Evolutionary conservation across 2,329 filamentous ascomycete genomes (phyloP), one percentile per base, ranked within the genome.

Genomic region (Calonectria pauciramosa): DNA sequence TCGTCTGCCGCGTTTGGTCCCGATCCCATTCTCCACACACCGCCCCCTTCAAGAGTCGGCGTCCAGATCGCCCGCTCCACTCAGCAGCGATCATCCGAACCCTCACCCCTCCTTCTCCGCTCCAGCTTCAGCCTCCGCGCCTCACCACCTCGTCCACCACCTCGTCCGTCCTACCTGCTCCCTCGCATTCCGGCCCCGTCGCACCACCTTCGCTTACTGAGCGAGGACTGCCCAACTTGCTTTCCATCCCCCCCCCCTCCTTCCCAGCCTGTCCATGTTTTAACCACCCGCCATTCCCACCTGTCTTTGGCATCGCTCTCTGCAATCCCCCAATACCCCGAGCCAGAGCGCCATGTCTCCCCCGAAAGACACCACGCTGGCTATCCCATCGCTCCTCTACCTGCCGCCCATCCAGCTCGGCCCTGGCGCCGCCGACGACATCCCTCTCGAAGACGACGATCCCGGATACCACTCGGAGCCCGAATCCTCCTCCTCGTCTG

Each of bases 81-180:
- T 38, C 56, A 20, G 56, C 32, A 34, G 34, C 56, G 56, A 60
- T 60, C 56, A 60, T 60, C 56, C 56, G 56, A 60, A 60, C 56
- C 56, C 32, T 60, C 56, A 63, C 34, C 56, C 56, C 56, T 63
- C 56, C 56, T 63, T 63, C 56, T 63, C 56, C 56, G 56, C 56
- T 63, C 56, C 23, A 63, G 56, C 34, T 63, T 63, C 34, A 63
- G 56, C 56, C 56, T 63, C 56, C 56, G 36, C 36, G 36, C 36
- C 44, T 47, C 44, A 23, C 44, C 56, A 60, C 32, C 34, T 60
- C 34, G 56, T 38, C 56, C 41, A 47, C 44, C 20, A 47, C 44
- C 44, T 47, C n/a, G 5, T 11, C 10, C 18, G 56, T 63, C 56
- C 56, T 41, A 63, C 56, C n/a, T 36, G 14, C 36, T 63, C 56